phyloP scores from a whole-genome alignment of 441 rosid genomes.

The Macaranga tanarius region DNA sequence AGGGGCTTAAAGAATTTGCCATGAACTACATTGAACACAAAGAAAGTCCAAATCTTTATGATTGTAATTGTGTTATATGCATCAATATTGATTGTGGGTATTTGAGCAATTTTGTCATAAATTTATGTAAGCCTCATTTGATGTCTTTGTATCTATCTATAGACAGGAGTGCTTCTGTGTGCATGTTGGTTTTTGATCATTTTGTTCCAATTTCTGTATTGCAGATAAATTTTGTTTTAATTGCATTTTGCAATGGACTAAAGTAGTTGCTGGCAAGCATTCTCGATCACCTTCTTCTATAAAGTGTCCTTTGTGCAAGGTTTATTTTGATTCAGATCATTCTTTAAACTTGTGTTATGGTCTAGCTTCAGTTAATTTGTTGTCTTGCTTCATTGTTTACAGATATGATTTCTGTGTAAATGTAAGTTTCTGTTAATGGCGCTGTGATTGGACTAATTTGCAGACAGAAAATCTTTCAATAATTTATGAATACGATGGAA shows the following conservation, averaged over 20 bases:
- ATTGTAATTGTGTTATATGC: neutral
- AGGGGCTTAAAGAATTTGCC: neutral
- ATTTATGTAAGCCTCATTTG: slow-evolving; percentile 3
- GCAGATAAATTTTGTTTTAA: slow-evolving; percentile 87
- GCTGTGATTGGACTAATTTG: slow-evolving; percentile 23
- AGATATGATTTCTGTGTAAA: neutral
- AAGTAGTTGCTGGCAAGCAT: slow-evolving; percentile 61
- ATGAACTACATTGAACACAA: too few relatives aligned
- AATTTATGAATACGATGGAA: slow-evolving; percentile 69
- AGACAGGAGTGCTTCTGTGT: neutral
- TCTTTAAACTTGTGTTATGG: neutral
- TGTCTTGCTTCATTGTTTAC: neutral
- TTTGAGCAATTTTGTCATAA: slow-evolving; percentile 1
- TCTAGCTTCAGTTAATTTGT: neutral
- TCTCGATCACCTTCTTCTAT: slow-evolving; percentile 45
- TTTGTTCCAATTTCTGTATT: slow-evolving; percentile 18
- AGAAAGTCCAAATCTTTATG: neutral
- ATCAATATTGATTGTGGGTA: neutral
- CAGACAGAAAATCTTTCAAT: slow-evolving; percentile 72
- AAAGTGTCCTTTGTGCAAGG: slow-evolving; percentile 94
- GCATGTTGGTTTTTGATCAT: neutral
- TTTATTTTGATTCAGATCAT: slow-evolving; percentile 29
- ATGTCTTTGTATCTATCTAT: too few relatives aligned
- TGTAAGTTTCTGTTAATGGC: neutral
- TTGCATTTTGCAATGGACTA: slow-evolving; percentile 77